Conservation (phyloP, 176 grass and related monocot genomes). For the Zoysia pacifica region DNA sequence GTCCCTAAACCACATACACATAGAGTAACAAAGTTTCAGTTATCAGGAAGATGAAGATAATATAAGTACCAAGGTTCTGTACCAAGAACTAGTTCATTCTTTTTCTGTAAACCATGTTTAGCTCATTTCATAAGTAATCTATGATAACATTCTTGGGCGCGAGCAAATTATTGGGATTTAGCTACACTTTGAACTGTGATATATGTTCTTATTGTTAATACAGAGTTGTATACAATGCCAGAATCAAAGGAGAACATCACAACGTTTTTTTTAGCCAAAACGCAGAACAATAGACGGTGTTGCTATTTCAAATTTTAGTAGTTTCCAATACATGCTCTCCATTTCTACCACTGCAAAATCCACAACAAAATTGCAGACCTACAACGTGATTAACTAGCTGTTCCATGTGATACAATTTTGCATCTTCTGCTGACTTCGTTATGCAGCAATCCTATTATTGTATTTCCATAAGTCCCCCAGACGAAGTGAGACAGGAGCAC, state of each 20-base stretch:
- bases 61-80: neutral
- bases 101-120: neutral
- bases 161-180: no score
- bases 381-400: neutral
- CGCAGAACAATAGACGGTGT: neutral
- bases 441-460: neutral
- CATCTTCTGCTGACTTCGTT: neutral
- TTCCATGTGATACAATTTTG: neutral
- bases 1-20: constrained; percentile 54
- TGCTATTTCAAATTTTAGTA: neutral
- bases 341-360: neutral
- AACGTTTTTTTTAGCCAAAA: neutral
- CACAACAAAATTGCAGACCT: neutral
- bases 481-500: neutral
- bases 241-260: neutral
- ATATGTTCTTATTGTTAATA: neutral
- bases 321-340: neutral
- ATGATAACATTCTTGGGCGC: neutral
- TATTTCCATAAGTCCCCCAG: neutral
- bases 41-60: neutral
- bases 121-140: neutral
- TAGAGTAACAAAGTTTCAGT: constrained; percentile 28
- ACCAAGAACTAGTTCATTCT: neutral
- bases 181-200: no score
- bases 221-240: neutral